These are phyloP conservation scores for Stipa capillata DNA, from an alignment of 176 grass and related monocot species.

Conservation along the genomic window DNA sequence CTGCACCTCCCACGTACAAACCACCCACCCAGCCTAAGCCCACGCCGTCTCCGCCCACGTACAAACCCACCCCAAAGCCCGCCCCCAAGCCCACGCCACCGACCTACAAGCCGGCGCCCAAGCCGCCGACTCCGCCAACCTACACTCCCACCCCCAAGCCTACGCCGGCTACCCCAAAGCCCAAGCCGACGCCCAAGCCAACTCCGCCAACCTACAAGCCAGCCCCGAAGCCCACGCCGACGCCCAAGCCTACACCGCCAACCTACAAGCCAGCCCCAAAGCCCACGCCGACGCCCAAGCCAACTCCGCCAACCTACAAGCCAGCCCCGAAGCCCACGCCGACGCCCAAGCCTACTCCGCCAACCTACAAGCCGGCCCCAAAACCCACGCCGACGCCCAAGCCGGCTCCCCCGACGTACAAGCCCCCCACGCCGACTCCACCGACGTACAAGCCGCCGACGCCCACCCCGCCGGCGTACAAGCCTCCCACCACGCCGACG, in stretches of 20 bases:
- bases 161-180: not conserved
- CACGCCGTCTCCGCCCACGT: conserved; percentile 26
- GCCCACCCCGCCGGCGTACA: not conserved
- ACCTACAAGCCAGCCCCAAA: not conserved
- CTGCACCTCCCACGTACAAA: too few relatives aligned
- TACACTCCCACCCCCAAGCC: not conserved
- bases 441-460: not conserved
- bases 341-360: not conserved
- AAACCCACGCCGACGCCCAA: not conserved
- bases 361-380: not conserved
- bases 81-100: not conserved
- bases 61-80: not conserved
- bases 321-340: not conserved
- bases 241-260: not conserved
- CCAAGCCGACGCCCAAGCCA: not conserved
- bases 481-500: rapidly evolving
- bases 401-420: not conserved
- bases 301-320: not conserved
- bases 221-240: too few relatives aligned
- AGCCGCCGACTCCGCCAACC: not conserved
- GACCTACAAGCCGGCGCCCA: not conserved
- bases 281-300: too few relatives aligned
- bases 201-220: not conserved
- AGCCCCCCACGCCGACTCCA: not conserved
- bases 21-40: not conserved